Base-by-base conservation (phyloP, 441 rosid genomes). In the Arabidopsis hybrid region DNA sequence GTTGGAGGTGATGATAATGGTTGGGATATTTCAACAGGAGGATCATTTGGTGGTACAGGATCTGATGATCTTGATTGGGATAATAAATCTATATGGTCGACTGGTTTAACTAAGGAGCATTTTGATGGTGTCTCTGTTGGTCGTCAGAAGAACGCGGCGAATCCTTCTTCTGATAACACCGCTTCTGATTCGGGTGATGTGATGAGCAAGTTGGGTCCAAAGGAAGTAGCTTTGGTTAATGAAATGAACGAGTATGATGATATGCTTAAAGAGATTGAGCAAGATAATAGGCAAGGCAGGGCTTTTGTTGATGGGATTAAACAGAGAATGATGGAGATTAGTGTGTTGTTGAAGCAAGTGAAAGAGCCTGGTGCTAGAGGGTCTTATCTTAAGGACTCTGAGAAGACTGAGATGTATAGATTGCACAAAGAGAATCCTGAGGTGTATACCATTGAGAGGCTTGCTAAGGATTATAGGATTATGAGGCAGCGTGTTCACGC, bases 401-500 rank as follows among this genome's bases (percentile, higher is more conserved):
- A 91, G 78, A 91, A 93, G 88, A 84, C 89, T 17, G 92, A 91
- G 86, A 93, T 91, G 92, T 89, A 94, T n/a, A 85, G 89, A 29
- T 80, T 90, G 81, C 96, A 90, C 71, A 90, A 91, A 78, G 81
- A 91, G 83, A 84, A 89, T 73, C 96, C 95, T 2, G 96, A 87
- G 79, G 88, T 84, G 1, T 86, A 94, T 77, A 89, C 93, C 0
- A 71, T 92, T 69, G 90, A 87, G 80, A 89, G 75, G 81, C 89
- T 92, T 76, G 92, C 97, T 7, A 94, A 90, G 76, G 97, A 91
- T 78, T 92, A 82, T 62, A 87, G 94, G 85, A 86, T 94, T 36
- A 89, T 90, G 96, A 87, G 97, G 78, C 97, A 94, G 84, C 84
- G 95, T 71, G 97, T 94, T 47, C 96, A 91, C 53, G 95, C 97